Base-by-base conservation (phyloP, 1,284 basidiomycete genomes). In the Ceratobasidium sp. region DNA sequence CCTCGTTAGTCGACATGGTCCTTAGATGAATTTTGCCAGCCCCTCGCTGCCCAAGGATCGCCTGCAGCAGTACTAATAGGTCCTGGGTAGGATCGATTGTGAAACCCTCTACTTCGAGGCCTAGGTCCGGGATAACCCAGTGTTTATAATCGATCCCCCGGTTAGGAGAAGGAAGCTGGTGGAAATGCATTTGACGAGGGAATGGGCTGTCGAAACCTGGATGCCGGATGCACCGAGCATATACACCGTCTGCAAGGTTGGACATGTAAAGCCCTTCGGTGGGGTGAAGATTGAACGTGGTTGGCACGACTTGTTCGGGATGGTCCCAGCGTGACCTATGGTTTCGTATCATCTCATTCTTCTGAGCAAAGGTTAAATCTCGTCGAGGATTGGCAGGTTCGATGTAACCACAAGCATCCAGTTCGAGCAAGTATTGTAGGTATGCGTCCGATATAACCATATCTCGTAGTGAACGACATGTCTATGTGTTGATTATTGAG, bases 41-140 rank as follows among this genome's bases (percentile, higher is more conserved):
- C 48, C 45, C 9, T 50, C 50, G 33, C 36, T 41, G 27, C 53
- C 66, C 50, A 19, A 54, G 51, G 9, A 5, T 27, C 33, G 27
- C 3, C 56, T 72, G 56, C 7, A 60, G 44, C 45, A 72, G n/a
- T 4, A 72, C 67, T 14, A 73, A 50, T 5, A 73, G 33, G 31
- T 73, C 71, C 8, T 51, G 54, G 27, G 62, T 59, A 8, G 71
- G 57, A 31, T 63, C 47, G 33, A 73, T 44, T 17, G 33, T 59
- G 54, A 73, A 73, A 27, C 63, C 71, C 8, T 59, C 48, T 9
- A 59, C 48, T 47, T 73, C 71, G 36, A 73, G 59, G 6, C 71
- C 71, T 1, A 73, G 1, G 36, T 73, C 71, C 9, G 47, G 47
- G 22, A 53, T 47, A 1, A 36, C 17, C 71, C 71, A 73, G 7